phyloP scores from a whole-genome alignment of 495 filamentous ascomycete genomes.

The Pseudoneurospora amorphoporcata region DNA sequence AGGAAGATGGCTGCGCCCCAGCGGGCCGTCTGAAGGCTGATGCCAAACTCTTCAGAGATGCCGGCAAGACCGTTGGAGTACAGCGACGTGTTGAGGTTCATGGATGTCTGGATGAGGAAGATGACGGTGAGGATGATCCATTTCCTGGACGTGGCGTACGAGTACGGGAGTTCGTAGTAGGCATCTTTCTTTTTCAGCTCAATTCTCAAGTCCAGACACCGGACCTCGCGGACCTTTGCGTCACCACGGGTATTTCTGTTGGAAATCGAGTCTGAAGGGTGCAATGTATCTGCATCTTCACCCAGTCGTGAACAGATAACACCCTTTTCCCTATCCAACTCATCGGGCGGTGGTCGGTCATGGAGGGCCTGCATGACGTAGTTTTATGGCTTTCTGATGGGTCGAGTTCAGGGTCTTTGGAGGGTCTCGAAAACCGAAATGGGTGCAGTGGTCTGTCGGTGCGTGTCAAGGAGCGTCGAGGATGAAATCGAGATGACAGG shows the following conservation, averaged over 20 bases:
- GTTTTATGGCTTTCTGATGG: not conserved
- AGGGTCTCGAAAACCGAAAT: not conserved
- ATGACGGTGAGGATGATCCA: conserved; percentile 66
- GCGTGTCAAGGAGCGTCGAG: not conserved
- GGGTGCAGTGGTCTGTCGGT: not conserved
- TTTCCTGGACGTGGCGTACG: conserved; percentile 57
- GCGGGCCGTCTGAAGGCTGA: conserved; percentile 55
- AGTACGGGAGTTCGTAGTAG: conserved; percentile 55
- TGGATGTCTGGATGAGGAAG: conserved; percentile 67
- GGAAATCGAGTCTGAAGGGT: not conserved
- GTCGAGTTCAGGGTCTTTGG: not conserved
- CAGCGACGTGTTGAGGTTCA: conserved; percentile 76
- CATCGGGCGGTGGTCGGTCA: not conserved
- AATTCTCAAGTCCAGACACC: conserved; percentile 22
- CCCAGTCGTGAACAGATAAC: not conserved
- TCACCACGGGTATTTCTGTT: not conserved
- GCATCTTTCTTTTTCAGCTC: conserved; percentile 55
- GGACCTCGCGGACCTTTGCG: not conserved
- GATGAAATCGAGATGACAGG: not conserved
- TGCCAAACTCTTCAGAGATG: conserved; percentile 50
- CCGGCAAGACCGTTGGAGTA: conserved; percentile 56
- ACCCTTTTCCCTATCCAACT: not conserved
- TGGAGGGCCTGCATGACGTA: not conserved
- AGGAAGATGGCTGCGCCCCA: conserved; percentile 62
- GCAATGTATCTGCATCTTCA: not conserved